These are phyloP conservation scores for Uronychia setigera DNA, from an alignment of 73 alveolate species.

Conservation along the genomic window DNA sequence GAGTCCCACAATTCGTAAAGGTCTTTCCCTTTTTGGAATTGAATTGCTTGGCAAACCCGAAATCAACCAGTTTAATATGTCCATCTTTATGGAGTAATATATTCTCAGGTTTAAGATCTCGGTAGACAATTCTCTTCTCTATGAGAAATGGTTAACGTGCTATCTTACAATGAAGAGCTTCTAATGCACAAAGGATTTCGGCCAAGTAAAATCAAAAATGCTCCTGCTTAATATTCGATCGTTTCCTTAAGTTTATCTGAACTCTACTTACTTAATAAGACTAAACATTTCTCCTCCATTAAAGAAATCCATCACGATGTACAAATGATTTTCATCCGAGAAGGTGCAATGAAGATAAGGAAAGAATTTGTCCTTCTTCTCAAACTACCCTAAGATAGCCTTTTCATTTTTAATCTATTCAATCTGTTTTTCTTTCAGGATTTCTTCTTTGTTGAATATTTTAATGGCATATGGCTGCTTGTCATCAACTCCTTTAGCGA, in stretches of 20 bases:
- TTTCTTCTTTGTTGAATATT: neutral
- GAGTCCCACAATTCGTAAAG: constrained; percentile 69
- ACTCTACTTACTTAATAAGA: constrained; percentile 13
- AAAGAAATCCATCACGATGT: constrained; percentile 85
- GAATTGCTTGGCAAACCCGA: constrained; percentile 49
- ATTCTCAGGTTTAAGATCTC: constrained; percentile 54
- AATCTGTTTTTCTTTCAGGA: neutral
- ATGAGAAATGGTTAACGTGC: neutral
- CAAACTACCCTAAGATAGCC: neutral
- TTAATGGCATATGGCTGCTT: neutral
- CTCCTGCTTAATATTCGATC: constrained; percentile 28
- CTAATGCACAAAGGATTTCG: constrained; percentile 22
- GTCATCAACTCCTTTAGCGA: neutral
- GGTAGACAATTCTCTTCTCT: constrained; percentile 22
- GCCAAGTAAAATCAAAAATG: constrained; percentile 1
- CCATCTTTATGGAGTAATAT: constrained; percentile 32
- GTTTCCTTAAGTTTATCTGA: constrained; percentile 50
- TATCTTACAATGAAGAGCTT: constrained; percentile 9
- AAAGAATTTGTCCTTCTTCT: neutral
- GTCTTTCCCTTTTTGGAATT: constrained; percentile 24
- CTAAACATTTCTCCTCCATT: constrained; percentile 95
- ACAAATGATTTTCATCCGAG: constrained; percentile 41
- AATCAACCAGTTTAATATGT: constrained; percentile 51
- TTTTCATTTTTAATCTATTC: constrained; percentile 11
- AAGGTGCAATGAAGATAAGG: neutral